These are phyloP conservation scores for Acephala macrosclerotiorum DNA, from an alignment of 2,329 filamentous ascomycete genomes.

Conservation along the genomic window DNA sequence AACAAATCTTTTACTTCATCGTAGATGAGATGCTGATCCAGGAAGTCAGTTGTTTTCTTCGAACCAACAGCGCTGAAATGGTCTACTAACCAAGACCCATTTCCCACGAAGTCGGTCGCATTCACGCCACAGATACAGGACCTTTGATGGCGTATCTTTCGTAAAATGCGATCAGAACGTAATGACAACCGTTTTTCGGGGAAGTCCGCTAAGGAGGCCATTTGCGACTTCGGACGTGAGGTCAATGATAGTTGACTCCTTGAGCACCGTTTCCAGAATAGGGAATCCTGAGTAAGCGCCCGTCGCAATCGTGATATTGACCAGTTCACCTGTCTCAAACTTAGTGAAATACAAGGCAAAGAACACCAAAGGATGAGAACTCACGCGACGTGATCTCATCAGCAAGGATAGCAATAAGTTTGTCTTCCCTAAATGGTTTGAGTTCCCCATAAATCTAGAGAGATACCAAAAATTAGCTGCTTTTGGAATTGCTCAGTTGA, in stretches of 20 bases:
- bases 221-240: slow-evolving; percentile 5
- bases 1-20: slow-evolving; percentile 2
- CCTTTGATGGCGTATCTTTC: background rate
- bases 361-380: background rate
- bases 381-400: background rate
- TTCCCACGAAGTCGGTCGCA: background rate
- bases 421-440: slow-evolving; percentile 4
- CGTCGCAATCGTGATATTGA: background rate
- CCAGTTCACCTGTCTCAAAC: background rate
- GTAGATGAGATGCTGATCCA: slow-evolving; percentile 4
- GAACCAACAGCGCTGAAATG: slow-evolving; percentile 1
- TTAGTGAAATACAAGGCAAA: background rate
- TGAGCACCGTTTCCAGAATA: slow-evolving; percentile 1
- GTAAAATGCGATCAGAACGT: background rate
- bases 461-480: slow-evolving; percentile 3
- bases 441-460: slow-evolving; percentile 3
- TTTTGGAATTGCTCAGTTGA: slow-evolving; percentile 5
- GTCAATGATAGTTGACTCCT: slow-evolving; percentile 5
- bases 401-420: slow-evolving; percentile 6
- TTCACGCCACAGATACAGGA: background rate
- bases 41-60: background rate
- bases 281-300: background rate
- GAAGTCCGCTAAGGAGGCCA: slow-evolving; percentile 1
- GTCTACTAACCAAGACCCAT: slow-evolving; percentile 3
- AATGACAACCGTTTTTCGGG: background rate